phyloP scores from a whole-genome alignment of 2,329 filamentous ascomycete species.

The Apiospora malaysiana region DNA sequence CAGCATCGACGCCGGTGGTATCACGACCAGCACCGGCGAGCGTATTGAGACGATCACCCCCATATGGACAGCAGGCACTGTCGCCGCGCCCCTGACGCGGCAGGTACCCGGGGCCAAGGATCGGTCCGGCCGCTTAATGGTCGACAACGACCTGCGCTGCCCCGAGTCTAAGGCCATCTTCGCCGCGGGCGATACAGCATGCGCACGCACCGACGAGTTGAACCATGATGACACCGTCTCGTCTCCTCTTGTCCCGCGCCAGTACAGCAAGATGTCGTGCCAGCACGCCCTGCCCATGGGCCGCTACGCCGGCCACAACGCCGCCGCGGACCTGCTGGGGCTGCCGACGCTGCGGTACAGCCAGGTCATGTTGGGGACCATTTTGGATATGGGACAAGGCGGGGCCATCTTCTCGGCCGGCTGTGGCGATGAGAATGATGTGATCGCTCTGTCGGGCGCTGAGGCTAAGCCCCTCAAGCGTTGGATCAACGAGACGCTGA shows the following conservation, averaged over 20 bases:
- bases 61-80: slow-evolving; percentile 46
- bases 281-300: slow-evolving; percentile 46
- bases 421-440: slow-evolving; percentile 36
- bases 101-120: slow-evolving; percentile 41
- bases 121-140: slow-evolving; percentile 35
- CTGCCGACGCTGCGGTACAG: slow-evolving; percentile 34
- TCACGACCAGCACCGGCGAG: slow-evolving; percentile 39
- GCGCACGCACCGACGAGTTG: slow-evolving; percentile 31
- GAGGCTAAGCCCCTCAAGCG: slow-evolving; percentile 41
- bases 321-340: slow-evolving; percentile 41
- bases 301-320: slow-evolving; percentile 42
- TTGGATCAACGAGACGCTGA: slow-evolving; percentile 41
- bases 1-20: slow-evolving; percentile 33
- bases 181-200: slow-evolving; percentile 43
- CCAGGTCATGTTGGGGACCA: slow-evolving; percentile 40
- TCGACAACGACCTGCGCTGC: slow-evolving; percentile 39
- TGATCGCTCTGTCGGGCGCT: slow-evolving; percentile 34
- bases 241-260: too few relatives aligned
- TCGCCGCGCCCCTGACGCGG: slow-evolving; percentile 39
- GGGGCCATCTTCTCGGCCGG: slow-evolving; percentile 39
- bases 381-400: slow-evolving; percentile 44
- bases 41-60: slow-evolving; percentile 41
- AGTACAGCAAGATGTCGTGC: slow-evolving; percentile 40
- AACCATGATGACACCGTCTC: slow-evolving; percentile 31
- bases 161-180: slow-evolving; percentile 33